Percentiles rank a stretch among this genome's conserved stretches.
phyloP scores from a whole-genome alignment of 805 yeast genomes.

The Metahyphopichia silvanorum region DNA sequence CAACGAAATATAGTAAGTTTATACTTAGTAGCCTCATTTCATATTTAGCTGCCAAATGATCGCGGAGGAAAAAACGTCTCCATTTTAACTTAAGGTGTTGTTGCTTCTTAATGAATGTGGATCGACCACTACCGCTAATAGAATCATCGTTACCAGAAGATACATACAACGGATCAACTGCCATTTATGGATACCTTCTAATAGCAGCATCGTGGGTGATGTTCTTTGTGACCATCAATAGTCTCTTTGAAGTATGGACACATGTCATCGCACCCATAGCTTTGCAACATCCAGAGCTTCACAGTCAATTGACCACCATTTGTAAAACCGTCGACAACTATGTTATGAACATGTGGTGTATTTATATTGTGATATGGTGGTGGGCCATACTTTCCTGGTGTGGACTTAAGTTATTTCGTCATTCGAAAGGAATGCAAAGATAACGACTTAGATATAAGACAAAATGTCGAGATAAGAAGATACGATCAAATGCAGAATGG shows the following conservation, averaged over 20 bases:
- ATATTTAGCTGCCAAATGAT: too few species aligned
- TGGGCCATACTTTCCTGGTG: slow-evolving; percentile 79
- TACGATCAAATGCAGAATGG: too few species aligned
- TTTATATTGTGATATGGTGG: slow-evolving; percentile 43
- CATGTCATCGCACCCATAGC: slow-evolving; percentile 29
- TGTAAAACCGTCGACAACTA: slow-evolving; percentile 25
- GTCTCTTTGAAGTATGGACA: slow-evolving; percentile 35
- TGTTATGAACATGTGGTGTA: slow-evolving; percentile 34
- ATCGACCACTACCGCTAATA: slow-evolving; percentile 8
- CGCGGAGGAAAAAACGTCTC: too few species aligned
- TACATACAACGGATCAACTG: too few species aligned
- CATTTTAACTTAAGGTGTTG: too few species aligned
- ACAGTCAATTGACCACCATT: slow-evolving; percentile 8
- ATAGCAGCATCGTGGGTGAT: slow-evolving; percentile 27
- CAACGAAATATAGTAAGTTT: not conserved
- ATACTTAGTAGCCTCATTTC: too few species aligned
- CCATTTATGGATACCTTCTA: slow-evolving; percentile 30
- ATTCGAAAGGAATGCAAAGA: slow-evolving; percentile 59
- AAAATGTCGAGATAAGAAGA: too few species aligned
- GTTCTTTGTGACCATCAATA: slow-evolving; percentile 29
- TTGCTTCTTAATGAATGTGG: too few species aligned
- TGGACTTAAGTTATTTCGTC: slow-evolving; percentile 76
- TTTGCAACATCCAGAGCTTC: slow-evolving; percentile 6
- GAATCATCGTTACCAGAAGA: too few species aligned
- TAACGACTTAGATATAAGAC: not conserved